Evolutionary conservation across 495 filamentous ascomycete genomes (phyloP).

Genomic region (Penicillium antarcticum): DNA sequence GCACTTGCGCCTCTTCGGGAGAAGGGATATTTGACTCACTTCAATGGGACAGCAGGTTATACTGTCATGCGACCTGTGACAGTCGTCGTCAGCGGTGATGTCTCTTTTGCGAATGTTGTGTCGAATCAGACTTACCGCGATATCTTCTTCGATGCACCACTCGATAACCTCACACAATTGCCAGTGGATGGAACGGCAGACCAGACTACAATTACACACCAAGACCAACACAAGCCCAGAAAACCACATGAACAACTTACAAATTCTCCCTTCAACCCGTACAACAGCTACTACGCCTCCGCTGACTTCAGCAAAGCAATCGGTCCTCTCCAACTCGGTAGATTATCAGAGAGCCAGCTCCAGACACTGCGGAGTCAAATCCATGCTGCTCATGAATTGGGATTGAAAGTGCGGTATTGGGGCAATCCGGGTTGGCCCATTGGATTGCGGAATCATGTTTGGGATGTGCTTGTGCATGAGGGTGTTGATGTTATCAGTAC

Average conservation of each 20-base stretch:
- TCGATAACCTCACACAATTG: slow-evolving; percentile 35
- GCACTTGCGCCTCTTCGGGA: slow-evolving; percentile 57
- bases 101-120: slow-evolving; percentile 42
- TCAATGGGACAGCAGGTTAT: slow-evolving; percentile 38
- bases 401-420: slow-evolving; percentile 66
- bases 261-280: slow-evolving; percentile 14
- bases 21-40: slow-evolving; percentile 54
- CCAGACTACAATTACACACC: neutral
- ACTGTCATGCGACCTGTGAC: slow-evolving; percentile 56
- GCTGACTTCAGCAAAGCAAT: slow-evolving; percentile 40
- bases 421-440: slow-evolving; percentile 60
- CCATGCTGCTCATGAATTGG: slow-evolving; percentile 53
- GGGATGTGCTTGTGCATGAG: slow-evolving; percentile 58
- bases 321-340: slow-evolving; percentile 28
- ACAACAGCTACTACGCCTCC: slow-evolving; percentile 41
- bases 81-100: slow-evolving; percentile 65
- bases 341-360: slow-evolving; percentile 47
- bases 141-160: slow-evolving; percentile 69
- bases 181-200: neutral
- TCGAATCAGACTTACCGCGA: slow-evolving; percentile 51
- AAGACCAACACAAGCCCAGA: too few species aligned
- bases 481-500: slow-evolving; percentile 49
- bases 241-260: neutral
- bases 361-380: slow-evolving; percentile 54
- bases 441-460: slow-evolving; percentile 58